These are phyloP conservation scores for Sapria himalayana DNA, from an alignment of 345 rosid genomes.

Conservation along the genomic window DNA sequence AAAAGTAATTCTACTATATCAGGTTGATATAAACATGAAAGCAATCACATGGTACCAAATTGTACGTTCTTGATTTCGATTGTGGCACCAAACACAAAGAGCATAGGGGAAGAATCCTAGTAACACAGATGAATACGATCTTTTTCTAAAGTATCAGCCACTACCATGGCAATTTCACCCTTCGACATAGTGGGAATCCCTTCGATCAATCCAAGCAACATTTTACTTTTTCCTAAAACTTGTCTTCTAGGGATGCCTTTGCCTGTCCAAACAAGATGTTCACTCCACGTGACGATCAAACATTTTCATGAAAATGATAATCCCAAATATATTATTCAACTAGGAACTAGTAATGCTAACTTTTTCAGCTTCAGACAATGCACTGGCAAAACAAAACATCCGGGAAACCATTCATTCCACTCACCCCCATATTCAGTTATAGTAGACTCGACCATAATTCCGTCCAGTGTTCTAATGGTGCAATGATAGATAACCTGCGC, in stretches of 20 bases:
- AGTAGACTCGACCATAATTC: constrained; percentile 61
- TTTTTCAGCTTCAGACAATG: constrained; percentile 3
- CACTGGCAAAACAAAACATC: background rate
- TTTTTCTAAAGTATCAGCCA: constrained; percentile 1
- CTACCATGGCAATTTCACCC: constrained; percentile 95
- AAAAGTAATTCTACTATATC: too few relatives aligned
- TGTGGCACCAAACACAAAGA: constrained; percentile 4
- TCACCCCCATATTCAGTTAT: constrained; percentile 67
- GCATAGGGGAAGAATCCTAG: background rate
- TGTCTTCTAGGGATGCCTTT: constrained; percentile 53
- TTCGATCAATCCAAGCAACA: constrained; percentile 69
- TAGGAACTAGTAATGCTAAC: background rate
- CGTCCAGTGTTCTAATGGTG: constrained; percentile 68
- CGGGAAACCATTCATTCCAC: constrained; percentile 4
- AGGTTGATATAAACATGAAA: too few relatives aligned
- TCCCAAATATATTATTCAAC: constrained; percentile 3
- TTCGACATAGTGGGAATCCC: constrained; percentile 81
- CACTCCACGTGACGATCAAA: too few relatives aligned
- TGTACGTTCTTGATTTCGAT: too few relatives aligned
- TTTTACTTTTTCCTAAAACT: constrained; percentile 79
- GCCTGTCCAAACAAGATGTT: constrained; percentile 21
- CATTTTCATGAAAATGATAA: too few relatives aligned
- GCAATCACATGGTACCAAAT: too few relatives aligned
- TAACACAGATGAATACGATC: too few relatives aligned
- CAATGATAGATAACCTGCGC: constrained; percentile 67